A percentile compares a stretch with the other conserved stretches of the same genome.
Evolutionary conservation across 495 filamentous ascomycete genomes (phyloP).

Genomic region (Penicillium dipodomyicola): DNA sequence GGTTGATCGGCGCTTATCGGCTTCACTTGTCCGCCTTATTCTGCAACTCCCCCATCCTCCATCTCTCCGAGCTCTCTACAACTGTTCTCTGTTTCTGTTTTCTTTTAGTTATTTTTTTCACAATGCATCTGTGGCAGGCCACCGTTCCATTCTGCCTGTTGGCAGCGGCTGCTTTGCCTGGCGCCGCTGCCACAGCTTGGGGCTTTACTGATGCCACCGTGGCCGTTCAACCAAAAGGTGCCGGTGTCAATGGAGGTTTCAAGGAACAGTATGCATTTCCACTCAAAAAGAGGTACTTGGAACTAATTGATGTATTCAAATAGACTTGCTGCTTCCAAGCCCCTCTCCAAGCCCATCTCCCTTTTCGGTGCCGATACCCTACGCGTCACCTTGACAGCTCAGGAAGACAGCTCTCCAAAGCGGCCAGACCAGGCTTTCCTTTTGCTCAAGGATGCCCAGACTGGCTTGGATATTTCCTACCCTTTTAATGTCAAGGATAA

Average conservation of each 20-base stretch:
- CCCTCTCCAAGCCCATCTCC: constrained; percentile 61
- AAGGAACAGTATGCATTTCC: constrained; percentile 65
- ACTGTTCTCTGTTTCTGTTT: constrained; percentile 11
- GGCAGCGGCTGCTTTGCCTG: constrained; percentile 38
- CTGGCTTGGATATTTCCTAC: constrained; percentile 84
- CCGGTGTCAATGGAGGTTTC: constrained; percentile 57
- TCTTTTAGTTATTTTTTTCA: constrained; percentile 17
- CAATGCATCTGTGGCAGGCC: constrained; percentile 45
- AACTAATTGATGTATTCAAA: constrained; percentile 16
- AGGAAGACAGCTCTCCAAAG: constrained; percentile 73
- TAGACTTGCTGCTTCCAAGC: constrained; percentile 63
- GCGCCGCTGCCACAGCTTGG: constrained; percentile 70
- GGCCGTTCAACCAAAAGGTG: constrained; percentile 68
- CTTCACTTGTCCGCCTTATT: constrained; percentile 31
- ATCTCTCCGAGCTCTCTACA: constrained; percentile 6
- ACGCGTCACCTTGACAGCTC: constrained; percentile 77
- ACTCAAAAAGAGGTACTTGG: not conserved
- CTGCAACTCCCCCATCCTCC: constrained; percentile 24
- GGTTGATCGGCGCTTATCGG: constrained; percentile 34
- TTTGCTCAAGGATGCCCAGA: constrained; percentile 67
- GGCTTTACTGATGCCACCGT: constrained; percentile 82
- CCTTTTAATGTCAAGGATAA: constrained; percentile 80
- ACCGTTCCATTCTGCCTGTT: constrained; percentile 42
- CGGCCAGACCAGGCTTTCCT: constrained; percentile 93
- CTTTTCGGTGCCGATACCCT: constrained; percentile 70